Base-by-base conservation (phyloP, 2,329 filamentous ascomycete genomes). In the Ophiocordyceps robertsii region DNA sequence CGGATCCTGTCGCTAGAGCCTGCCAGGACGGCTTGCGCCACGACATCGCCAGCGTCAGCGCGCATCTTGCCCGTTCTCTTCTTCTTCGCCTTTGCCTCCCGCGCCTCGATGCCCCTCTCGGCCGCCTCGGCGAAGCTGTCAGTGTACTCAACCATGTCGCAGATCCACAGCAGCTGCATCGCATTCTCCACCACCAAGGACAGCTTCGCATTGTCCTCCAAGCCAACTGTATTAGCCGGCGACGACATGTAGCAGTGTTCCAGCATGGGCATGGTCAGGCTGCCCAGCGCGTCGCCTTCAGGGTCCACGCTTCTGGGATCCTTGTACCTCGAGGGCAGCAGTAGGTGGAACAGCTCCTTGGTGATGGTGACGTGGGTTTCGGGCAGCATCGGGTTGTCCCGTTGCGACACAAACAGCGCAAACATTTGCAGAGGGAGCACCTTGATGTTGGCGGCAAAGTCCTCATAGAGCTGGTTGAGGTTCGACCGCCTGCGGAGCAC, bases 151-250 rank as follows among this genome's bases (percentile, higher is more conserved):
- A 66, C 48, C 17, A 53, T 50, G 12, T 60, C 59, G 24, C 56
- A 52, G 3, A 44, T 43, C 60, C 66, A 71, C 3, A 73, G 58
- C 7, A 79, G 61, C 38, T 78, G 69, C 29, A 85, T 53, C 40
- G 86, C 59, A 2, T 68, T 69, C 60, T 90, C 85, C 0, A 87
- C 63, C 29, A 84, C 58, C 10, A 89, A 60, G 2, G 80, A 80
- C 32, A 89, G 68, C 56, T 83, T 84, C 27, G 80, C 79, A 51
- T 92, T 89, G 47, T 87, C 82, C 17, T 75, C 70, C 1, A 72
- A 59, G 7, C 67, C 69, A 13, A 72, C 65, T 0, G 71, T 76
- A 45, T 75, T 79, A 1, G 84, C 82, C 0, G 80, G 67, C 49
- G 72, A 78, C 0, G 75, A 75, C 2, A 87, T 68, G 56, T 78